Base-by-base conservation (phyloP, 2,329 filamentous ascomycete species). In the Fusarium longipes region DNA sequence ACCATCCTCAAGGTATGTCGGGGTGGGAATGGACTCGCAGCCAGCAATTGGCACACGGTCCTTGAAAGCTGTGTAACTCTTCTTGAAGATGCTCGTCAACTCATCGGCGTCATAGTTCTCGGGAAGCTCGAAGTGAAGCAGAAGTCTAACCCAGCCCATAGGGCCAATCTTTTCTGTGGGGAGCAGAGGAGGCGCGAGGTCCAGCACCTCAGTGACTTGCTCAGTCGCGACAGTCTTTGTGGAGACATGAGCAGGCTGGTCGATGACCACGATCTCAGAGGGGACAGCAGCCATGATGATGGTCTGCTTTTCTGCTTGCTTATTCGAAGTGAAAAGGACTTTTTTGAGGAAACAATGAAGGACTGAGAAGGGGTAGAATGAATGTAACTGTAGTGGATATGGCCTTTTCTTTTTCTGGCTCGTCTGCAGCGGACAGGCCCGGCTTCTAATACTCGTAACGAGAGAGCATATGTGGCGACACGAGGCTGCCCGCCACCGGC, bases 381-480 rank as follows among this genome's bases (percentile, higher is more conserved):
- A 17, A 43, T 43, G 36, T 17, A 40, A 57, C 36, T 36, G 47
- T 20, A 38, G 45, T 49, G 2, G 15, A 50, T 57, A 44, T 47
- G 40, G 20, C 8, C 55, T 35, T 36, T n/a, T 42, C 35, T 35
- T 8, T 11, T 39, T 39, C 17, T 6, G 24, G 18, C 32, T 38
- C 45, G 45, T 49, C 32, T 36, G 24, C 22, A n/a, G 40, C 29
- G 35, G 40, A 43, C 15, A 53, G 18, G 35, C 10, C 33, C 17
- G 20, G 10, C 57, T 62, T 62, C 58, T 62, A 62, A 62, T 62
- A 62, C 35, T 62, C 35, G 20, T 20, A 11, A n/a, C 36, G 24
- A 50, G n/a, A 50, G 11, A 33, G 17, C 8, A 6, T 9, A 25
- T 30, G 47, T 35, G 38, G n/a, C 30, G 11, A 42, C 30, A n/a